These are phyloP conservation scores for Lupinus albus DNA, from an alignment of 306 rosid species.

Conservation along the genomic window DNA sequence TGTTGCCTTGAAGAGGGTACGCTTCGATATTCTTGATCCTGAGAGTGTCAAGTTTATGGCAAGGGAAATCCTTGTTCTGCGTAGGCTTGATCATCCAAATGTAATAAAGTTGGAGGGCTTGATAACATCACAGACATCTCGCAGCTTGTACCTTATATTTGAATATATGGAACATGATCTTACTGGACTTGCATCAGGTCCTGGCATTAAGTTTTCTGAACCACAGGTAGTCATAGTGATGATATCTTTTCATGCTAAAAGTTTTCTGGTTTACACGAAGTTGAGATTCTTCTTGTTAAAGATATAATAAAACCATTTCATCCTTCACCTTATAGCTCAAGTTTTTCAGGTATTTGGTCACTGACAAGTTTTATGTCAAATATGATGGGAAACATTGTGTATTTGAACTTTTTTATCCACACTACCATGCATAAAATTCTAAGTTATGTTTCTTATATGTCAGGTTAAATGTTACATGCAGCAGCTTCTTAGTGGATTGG, in stretches of 20 bases:
- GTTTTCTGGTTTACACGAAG: slow-evolving; percentile 14
- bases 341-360: not conserved
- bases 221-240: slow-evolving; percentile 66
- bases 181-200: slow-evolving; percentile 80
- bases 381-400: slow-evolving; percentile 27
- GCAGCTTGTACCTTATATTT: slow-evolving; percentile 87
- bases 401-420: slow-evolving; percentile 18
- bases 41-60: slow-evolving; percentile 98
- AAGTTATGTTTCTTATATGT: slow-evolving; percentile 29
- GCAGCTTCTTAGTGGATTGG: slow-evolving; percentile 87
- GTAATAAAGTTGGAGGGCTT: slow-evolving; percentile 86
- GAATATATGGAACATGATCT: slow-evolving; percentile 98
- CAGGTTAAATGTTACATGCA: slow-evolving; percentile 91
- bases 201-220: slow-evolving; percentile 72
- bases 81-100: slow-evolving; percentile 91
- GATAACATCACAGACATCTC: slow-evolving; percentile 74
- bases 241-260: slow-evolving; percentile 20
- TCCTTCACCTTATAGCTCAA: slow-evolving; percentile 1
- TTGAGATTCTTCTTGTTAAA: slow-evolving; percentile 4
- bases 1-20: slow-evolving; percentile 87
- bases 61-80: slow-evolving; percentile 85
- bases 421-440: slow-evolving; percentile 37
- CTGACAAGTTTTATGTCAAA: not conserved
- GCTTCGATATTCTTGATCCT: slow-evolving; percentile 81
- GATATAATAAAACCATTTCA: slow-evolving; percentile 1